phyloP scores from a whole-genome alignment of 805 yeast species.

The Saccharomycopsis synnaedendra region DNA sequence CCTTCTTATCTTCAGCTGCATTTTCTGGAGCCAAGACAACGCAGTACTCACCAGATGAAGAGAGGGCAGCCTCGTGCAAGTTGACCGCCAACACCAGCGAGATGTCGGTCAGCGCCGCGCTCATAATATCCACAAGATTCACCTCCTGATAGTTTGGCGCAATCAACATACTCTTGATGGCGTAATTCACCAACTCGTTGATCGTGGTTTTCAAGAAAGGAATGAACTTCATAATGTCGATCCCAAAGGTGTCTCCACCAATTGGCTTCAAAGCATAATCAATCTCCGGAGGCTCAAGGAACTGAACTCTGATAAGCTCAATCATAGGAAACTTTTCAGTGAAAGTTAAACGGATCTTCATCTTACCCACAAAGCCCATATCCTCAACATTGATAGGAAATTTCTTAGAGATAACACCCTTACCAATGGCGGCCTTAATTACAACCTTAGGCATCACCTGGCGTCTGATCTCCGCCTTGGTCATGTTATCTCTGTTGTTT shows the following conservation, averaged over 20 bases:
- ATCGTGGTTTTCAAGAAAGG: conserved; percentile 73
- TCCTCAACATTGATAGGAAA: conserved; percentile 74
- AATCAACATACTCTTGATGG: conserved; percentile 65
- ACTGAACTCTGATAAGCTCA: conserved; percentile 55
- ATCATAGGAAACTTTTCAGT: conserved; percentile 69
- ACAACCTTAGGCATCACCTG: conserved; percentile 75
- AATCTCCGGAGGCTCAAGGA: conserved; percentile 68
- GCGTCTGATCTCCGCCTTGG: conserved; percentile 57
- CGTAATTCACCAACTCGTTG: conserved; percentile 56
- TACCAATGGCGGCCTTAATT: conserved; percentile 70
- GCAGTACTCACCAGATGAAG: conserved; percentile 48
- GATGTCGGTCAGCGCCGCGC: conserved; percentile 52
- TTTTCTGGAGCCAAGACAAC: conserved; percentile 35
- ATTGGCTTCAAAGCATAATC: conserved; percentile 77
- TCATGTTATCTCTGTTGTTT: conserved; percentile 75
- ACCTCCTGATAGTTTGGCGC: conserved; percentile 75
- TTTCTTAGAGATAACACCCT: conserved; percentile 65
- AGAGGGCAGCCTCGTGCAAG: conserved; percentile 36
- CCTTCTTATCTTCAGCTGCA: conserved; percentile 26
- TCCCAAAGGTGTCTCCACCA: conserved; percentile 81
- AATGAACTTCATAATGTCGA: conserved; percentile 73
- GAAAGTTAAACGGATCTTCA: conserved; percentile 46
- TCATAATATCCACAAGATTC: conserved; percentile 62
- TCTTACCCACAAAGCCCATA: conserved; percentile 63
- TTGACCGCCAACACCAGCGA: conserved; percentile 60